Evolutionary conservation across 2,329 filamentous ascomycete species (phyloP).

Genomic region (Zymoseptoria passerinii): DNA sequence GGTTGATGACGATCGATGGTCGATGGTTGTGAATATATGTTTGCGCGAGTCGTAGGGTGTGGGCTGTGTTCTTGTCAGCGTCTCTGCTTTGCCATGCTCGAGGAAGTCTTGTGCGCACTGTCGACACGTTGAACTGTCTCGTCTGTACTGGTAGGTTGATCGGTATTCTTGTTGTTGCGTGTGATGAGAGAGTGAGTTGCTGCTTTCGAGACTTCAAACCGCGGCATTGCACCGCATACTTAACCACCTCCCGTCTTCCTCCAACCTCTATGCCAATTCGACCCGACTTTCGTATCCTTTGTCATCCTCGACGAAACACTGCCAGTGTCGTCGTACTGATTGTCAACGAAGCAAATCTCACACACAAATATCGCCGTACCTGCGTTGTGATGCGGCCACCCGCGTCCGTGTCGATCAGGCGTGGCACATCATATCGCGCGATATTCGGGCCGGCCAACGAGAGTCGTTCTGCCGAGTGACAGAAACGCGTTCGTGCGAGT

Average conservation of each 20-base stretch:
- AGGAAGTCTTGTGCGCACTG: not conserved
- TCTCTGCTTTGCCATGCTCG: not conserved
- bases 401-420: not conserved
- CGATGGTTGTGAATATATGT: not conserved
- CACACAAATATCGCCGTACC: not conserved
- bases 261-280: not conserved
- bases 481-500: not conserved
- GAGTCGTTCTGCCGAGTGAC: not conserved
- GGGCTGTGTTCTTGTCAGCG: not conserved
- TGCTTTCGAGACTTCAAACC: not conserved
- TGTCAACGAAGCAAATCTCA: constrained; percentile 4
- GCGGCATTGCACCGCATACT: constrained; percentile 2
- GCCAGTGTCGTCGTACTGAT: constrained; percentile 13
- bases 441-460: constrained; percentile 1
- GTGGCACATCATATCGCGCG: not conserved
- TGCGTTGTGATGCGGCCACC: not conserved
- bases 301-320: constrained; percentile 11
- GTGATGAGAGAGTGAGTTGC: not conserved
- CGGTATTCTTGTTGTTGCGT: not conserved
- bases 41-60: not conserved
- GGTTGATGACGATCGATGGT: not conserved
- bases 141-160: not conserved
- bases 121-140: not conserved
- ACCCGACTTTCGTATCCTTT: not conserved
- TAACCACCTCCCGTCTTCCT: constrained; percentile 1